Percentiles rank a stretch among this genome's conserved stretches.
phyloP scores from a whole-genome alignment of 73 alveolate species.

The Blepharisma japonicum region DNA sequence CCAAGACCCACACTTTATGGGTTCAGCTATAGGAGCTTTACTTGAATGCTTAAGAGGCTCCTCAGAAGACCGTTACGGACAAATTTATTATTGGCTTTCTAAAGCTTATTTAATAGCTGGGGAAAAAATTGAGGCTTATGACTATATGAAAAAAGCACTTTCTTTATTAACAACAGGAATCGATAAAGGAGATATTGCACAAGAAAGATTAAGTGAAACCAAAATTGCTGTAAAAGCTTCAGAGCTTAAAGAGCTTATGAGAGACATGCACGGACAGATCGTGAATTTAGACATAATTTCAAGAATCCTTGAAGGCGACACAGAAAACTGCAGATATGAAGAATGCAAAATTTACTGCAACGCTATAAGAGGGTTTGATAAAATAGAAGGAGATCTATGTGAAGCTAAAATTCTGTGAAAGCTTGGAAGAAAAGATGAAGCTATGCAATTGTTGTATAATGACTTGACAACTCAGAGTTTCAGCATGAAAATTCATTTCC shows the following conservation, averaged over 20 bases:
- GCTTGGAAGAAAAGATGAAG: not conserved
- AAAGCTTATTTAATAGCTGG: conserved; percentile 2
- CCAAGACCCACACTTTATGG: conserved; percentile 34
- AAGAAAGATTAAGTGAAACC: not conserved
- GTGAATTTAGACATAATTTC: not conserved
- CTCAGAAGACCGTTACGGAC: conserved; percentile 16
- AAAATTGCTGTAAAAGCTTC: not conserved
- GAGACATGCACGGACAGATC: not conserved
- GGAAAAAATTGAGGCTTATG: not conserved
- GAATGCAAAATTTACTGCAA: conserved; percentile 17
- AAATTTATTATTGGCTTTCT: not conserved
- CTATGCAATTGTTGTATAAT: not conserved
- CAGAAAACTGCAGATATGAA: not conserved
- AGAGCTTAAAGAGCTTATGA: not conserved
- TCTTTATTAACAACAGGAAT: not conserved
- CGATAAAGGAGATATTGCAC: not conserved
- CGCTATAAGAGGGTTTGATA: not conserved
- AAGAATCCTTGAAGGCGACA: not conserved
- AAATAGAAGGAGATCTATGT: not conserved
- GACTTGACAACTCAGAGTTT: not conserved
- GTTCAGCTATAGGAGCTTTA: conserved; percentile 50
- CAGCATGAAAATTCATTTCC: conserved; percentile 3
- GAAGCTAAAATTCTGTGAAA: not conserved
- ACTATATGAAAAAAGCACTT: not conserved
- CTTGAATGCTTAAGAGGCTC: conserved; percentile 55